Conservation (phyloP, 257 asterid species). For the Cruciata laevipes region DNA sequence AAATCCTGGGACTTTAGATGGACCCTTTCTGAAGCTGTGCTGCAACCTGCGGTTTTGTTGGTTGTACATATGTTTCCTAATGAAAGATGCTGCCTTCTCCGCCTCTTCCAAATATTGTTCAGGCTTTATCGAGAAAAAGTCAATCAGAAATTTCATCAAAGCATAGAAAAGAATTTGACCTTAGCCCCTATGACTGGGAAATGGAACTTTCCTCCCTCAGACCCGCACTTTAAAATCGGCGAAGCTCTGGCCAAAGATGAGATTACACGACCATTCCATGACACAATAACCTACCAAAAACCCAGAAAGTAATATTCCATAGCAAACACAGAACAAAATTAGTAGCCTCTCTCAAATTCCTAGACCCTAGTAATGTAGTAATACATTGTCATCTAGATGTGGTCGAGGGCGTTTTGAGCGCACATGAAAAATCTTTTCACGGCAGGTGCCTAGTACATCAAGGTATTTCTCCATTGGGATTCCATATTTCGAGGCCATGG, state of each 20-base stretch:
- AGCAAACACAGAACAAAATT: background rate
- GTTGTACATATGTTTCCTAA: conserved; percentile 60
- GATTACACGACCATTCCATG: conserved; percentile 93
- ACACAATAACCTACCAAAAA: conserved; percentile 68
- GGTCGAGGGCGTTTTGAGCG: conserved; percentile 75
- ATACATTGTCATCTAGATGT: conserved; percentile 88
- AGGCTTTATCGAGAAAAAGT: conserved; percentile 42
- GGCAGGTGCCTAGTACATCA: conserved; percentile 52
- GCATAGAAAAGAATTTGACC: no score
- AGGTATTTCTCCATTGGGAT: conserved; percentile 53
- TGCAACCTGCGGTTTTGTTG: conserved; percentile 52
- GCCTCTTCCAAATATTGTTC: conserved; percentile 79
- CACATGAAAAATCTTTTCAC: conserved; percentile 51
- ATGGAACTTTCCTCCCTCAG: conserved; percentile 46
- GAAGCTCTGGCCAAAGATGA: conserved; percentile 94
- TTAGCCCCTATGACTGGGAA: conserved; percentile 67
- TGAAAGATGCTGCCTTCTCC: conserved; percentile 74
- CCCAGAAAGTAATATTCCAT: conserved; percentile 3
- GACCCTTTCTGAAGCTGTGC: conserved; percentile 87
- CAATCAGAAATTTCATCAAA: background rate
- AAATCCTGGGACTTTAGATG: conserved; percentile 88
- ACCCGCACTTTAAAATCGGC: conserved; percentile 61
- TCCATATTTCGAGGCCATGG: conserved; percentile 65
- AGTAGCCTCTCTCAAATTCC: background rate
- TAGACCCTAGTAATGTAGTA: background rate